These are phyloP conservation scores for Aspergillus heteromorphus DNA, from an alignment of 495 filamentous ascomycete species.

Conservation along the genomic window DNA sequence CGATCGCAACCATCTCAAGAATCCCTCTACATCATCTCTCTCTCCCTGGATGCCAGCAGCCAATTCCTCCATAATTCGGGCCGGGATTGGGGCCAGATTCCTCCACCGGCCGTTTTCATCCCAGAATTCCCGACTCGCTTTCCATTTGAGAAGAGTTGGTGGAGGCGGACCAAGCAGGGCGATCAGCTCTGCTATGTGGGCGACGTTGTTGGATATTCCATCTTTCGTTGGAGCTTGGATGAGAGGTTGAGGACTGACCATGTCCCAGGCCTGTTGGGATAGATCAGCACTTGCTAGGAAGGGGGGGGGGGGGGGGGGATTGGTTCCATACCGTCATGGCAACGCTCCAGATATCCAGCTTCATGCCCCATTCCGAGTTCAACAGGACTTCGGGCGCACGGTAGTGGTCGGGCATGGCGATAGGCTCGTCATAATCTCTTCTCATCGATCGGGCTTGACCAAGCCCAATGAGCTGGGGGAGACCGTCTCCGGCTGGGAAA, in stretches of 20 bases:
- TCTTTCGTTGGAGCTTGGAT: conserved; percentile 12
- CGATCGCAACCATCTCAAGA: conserved; percentile 32
- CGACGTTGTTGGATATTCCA: conserved; percentile 17
- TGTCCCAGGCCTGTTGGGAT: conserved; percentile 14
- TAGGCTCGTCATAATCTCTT: conserved; percentile 15
- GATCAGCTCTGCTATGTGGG: conserved; percentile 36
- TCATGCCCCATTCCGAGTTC: conserved; percentile 28
- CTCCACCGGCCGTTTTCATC: conserved; percentile 22
- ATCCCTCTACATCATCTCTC: conserved; percentile 31
- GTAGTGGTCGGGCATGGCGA: conserved; percentile 15
- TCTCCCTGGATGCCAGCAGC: conserved; percentile 17
- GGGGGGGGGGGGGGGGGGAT: not conserved
- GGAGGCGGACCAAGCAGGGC: conserved; percentile 38
- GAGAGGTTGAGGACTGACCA: conserved; percentile 11
- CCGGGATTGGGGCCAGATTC: conserved; percentile 13
- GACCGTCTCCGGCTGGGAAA: conserved; percentile 8
- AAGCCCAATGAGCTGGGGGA: conserved; percentile 22
- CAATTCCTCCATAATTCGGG: conserved; percentile 12
- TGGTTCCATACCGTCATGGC: conserved; percentile 22
- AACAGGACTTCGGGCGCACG: conserved; percentile 34
- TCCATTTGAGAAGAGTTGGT: conserved; percentile 22
- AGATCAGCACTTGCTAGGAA: not conserved
- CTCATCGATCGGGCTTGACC: conserved; percentile 22
- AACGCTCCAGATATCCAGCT: conserved; percentile 37
- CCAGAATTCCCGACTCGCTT: conserved; percentile 20